Base-by-base conservation (phyloP, 139 green algal genomes). In the Pleodorina starrii region DNA sequence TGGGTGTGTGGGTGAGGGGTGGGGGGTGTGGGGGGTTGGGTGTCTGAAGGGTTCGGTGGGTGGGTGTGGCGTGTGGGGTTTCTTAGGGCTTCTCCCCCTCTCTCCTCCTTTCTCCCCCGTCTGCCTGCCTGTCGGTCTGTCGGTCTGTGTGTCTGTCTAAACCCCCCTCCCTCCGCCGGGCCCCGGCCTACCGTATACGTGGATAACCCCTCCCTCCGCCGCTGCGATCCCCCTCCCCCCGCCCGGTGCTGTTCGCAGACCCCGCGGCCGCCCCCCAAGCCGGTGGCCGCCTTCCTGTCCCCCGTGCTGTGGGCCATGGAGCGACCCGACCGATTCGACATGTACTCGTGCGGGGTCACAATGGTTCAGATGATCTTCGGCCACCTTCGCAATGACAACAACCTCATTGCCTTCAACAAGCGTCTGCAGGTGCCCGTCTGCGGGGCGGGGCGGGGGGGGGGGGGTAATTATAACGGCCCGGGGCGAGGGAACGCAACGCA, bases 291-390 rank as follows among this genome's bases (percentile, higher is more conserved):
- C 44, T 94, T 97, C 86, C 93, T 99, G 75, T 96, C 93, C 5
- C 97, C 97, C 5, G 91, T 99, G 75, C 94, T 99, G 74, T 99
- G 97, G 97, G 79, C 60, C 27, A 94, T 97, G 90, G 94, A 97
- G 93, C 85, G 90, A 27, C 97, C 97, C 1, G 97, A 99, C 91
- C 94, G 94, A 77, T 99, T 99, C 87, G 97, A 99, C 93, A 96
- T 96, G 82, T 99, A 96, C 94, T 94, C 88, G 16, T 93, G 80
- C 46, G 96, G 96, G 50, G 85, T 98, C 10, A 94, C 94, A 21
- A 85, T 98, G 86, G 75, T 98, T 81, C 94, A 97, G 91, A 91
- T 98, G 90, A 91, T 91, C n/a, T 97, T 98, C 79, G 89, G 93
- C 0, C 74, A 86, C 40, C 93, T 99, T 87, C 90, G 97, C 27